phyloP scores from a whole-genome alignment of 2,329 filamentous ascomycete genomes.

The Nemania diffusa region DNA sequence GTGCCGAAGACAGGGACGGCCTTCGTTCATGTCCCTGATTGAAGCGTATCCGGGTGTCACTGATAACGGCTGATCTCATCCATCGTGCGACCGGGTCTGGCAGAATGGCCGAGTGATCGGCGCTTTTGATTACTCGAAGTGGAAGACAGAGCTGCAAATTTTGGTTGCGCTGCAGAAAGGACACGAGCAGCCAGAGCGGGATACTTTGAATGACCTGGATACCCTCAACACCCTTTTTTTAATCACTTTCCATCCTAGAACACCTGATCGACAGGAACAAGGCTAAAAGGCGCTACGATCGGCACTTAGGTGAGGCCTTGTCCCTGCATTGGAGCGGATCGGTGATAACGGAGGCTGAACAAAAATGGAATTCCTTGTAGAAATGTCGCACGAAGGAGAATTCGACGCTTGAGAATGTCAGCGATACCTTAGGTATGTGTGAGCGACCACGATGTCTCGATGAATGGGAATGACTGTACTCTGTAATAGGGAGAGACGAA shows the following conservation, averaged over 20 bases:
- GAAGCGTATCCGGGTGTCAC: slow-evolving; percentile 11
- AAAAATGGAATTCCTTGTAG: slow-evolving; percentile 21
- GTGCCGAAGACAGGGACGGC: slow-evolving; percentile 5
- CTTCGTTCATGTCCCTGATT: not conserved
- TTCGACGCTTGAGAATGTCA: slow-evolving; percentile 1
- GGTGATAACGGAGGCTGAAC: slow-evolving; percentile 23
- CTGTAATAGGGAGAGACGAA: not conserved
- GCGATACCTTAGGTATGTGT: not conserved
- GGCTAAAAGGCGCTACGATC: slow-evolving; percentile 34
- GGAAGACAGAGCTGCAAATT: slow-evolving; percentile 15
- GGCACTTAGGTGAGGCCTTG: slow-evolving; percentile 23
- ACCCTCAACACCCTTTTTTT: slow-evolving; percentile 14
- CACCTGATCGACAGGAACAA: slow-evolving; percentile 34
- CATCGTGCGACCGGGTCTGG: slow-evolving; percentile 3
- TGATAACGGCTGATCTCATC: slow-evolving; percentile 32
- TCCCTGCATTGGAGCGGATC: slow-evolving; percentile 24
- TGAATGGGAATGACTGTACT: not conserved
- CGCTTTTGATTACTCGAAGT: slow-evolving; percentile 16
- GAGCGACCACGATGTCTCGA: not conserved
- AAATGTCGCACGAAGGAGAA: slow-evolving; percentile 20
- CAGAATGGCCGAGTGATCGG: slow-evolving; percentile 24
- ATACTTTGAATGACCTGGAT: not conserved
- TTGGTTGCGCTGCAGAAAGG: slow-evolving; percentile 23
- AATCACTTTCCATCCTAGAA: slow-evolving; percentile 21
- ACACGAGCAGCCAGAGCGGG: slow-evolving; percentile 2